A percentile compares a stretch with the other conserved stretches of the same genome.
Evolutionary conservation across 495 filamentous ascomycete species (phyloP).

Genomic region (Trichoderma orchidacearum): DNA sequence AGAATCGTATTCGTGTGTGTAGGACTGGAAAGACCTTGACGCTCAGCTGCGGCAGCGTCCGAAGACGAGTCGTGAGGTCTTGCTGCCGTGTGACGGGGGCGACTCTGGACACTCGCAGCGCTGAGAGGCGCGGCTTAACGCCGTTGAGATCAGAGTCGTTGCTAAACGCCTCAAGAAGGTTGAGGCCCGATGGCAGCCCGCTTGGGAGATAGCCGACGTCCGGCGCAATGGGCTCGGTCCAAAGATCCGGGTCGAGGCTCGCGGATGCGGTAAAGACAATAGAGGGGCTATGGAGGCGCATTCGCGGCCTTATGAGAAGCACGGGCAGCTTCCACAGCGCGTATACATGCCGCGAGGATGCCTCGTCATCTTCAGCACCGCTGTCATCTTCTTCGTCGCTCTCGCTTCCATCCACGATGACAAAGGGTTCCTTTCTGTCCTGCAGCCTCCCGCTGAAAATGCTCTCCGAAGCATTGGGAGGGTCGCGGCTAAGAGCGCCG

Average conservation of each 20-base stretch:
- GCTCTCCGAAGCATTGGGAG: conserved; percentile 43
- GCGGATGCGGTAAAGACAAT: conserved; percentile 67
- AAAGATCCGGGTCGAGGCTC: conserved; percentile 43
- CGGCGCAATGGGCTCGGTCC: conserved; percentile 28
- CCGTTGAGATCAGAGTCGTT: conserved; percentile 52
- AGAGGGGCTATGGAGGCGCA: conserved; percentile 63
- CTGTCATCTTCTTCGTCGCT: conserved; percentile 25
- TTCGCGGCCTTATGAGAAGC: conserved; percentile 63
- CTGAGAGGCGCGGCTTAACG: conserved; percentile 63
- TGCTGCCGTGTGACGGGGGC: conserved; percentile 43
- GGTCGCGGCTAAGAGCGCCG: conserved; percentile 25
- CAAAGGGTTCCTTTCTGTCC: conserved; percentile 44
- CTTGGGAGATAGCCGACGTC: conserved; percentile 67
- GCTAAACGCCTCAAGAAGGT: conserved; percentile 66
- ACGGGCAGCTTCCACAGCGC: conserved; percentile 71
- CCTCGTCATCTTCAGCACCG: conserved; percentile 14
- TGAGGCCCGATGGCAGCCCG: conserved; percentile 59
- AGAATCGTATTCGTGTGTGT: conserved; percentile 74
- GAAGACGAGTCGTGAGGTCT: conserved; percentile 43
- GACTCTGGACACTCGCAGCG: conserved; percentile 64
- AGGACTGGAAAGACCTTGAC: conserved; percentile 67
- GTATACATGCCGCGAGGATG: conserved; percentile 39
- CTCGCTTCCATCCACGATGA: conserved; percentile 42
- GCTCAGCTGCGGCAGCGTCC: conserved; percentile 48
- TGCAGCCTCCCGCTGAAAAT: conserved; percentile 51